These are phyloP conservation scores for Cocos nucifera DNA, from an alignment of 176 grass and related monocot genomes.

Conservation along the genomic window DNA sequence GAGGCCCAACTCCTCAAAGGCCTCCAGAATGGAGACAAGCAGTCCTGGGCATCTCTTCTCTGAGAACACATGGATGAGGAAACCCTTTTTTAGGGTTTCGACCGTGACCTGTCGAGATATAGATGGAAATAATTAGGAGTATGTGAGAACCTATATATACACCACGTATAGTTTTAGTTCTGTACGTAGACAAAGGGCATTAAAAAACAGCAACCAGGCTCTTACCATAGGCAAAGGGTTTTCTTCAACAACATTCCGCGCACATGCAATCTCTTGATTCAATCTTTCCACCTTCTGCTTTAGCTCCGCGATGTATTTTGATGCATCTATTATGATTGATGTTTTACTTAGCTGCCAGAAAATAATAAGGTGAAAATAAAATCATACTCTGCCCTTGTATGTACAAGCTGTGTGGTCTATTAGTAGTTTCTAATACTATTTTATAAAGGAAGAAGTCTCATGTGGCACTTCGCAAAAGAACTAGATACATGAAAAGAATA, in stretches of 20 bases:
- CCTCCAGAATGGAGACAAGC: constrained; percentile 62
- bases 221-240: constrained; percentile 31
- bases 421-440: background rate
- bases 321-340: constrained; percentile 78
- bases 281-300: constrained; percentile 78
- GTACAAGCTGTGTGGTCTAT: background rate
- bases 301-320: constrained; percentile 78
- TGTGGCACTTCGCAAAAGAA: too few relatives aligned
- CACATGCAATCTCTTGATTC: constrained; percentile 64
- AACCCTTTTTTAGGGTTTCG: constrained; percentile 74
- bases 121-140: constrained; percentile 5
- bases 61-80: constrained; percentile 73
- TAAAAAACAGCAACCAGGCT: background rate
- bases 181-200: background rate
- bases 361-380: background rate
- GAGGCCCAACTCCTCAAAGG: constrained; percentile 82
- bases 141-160: constrained; percentile 3
- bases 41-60: constrained; percentile 63
- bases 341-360: constrained; percentile 46
- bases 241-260: constrained; percentile 23
- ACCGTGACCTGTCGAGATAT: constrained; percentile 59
- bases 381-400: background rate
- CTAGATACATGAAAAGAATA: too few relatives aligned
- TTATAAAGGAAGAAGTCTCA: too few relatives aligned
- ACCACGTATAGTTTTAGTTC: too few relatives aligned